A percentile compares a stretch with the other conserved stretches of the same genome.
Conservation (phyloP, 2,329 filamentous ascomycete genomes). For the Drechmeria coniospora region DNA sequence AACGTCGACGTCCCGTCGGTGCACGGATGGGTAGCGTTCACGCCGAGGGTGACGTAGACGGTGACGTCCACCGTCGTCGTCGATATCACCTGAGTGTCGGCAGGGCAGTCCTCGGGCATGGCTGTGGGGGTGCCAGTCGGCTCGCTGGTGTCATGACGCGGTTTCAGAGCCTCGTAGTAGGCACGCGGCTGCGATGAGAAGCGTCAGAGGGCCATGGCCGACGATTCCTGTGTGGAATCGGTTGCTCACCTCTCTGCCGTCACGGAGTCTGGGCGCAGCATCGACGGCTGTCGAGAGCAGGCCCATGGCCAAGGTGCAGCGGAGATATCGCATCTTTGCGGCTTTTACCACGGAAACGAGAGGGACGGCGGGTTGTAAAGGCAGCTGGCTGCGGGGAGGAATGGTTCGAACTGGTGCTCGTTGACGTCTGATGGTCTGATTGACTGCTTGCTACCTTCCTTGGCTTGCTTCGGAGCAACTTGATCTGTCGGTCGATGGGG, state of each 20-base stretch:
- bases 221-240: too few species aligned
- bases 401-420: too few species aligned
- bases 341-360: too few species aligned
- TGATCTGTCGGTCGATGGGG: too few species aligned
- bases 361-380: too few species aligned
- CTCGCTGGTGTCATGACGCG: neutral
- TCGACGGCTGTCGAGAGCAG: conserved; percentile 11
- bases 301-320: conserved; percentile 11
- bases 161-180: neutral
- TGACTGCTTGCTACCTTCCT: too few species aligned
- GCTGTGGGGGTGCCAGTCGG: neutral
- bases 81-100: conserved; percentile 10
- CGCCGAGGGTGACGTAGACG: conserved; percentile 15
- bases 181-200: neutral
- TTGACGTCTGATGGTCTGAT: too few species aligned
- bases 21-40: conserved; percentile 6
- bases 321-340: conserved; percentile 12
- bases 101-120: conserved; percentile 9
- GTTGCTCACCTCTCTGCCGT: too few species aligned
- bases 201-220: neutral
- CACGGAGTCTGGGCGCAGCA: conserved; percentile 10
- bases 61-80: conserved; percentile 18
- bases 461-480: too few species aligned
- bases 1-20: too few species aligned
- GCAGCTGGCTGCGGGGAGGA: too few species aligned